Evolutionary conservation across 2,329 filamentous ascomycete genomes (phyloP), one percentile per base, ranked within the genome.

Genomic region (Pseudogymnoascus sp.): DNA sequence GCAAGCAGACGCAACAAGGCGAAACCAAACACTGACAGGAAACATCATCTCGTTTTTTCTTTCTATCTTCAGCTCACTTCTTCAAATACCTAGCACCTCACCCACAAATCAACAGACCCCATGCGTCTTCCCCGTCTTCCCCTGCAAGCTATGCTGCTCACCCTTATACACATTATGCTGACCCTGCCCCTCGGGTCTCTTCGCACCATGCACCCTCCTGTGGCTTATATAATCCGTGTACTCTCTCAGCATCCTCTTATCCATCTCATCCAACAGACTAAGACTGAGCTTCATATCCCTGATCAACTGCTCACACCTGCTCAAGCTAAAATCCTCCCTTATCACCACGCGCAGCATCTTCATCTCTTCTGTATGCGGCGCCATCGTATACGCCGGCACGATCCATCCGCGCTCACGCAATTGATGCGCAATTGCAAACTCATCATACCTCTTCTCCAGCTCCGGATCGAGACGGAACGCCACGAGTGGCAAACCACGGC

Each of bases 351-450:
- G 87, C 79, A 97, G 85, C 83, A 97, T 88, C 82, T 96, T 95
- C 71, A 97, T 81, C 66, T 86, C 80, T 62, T 90, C 80, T 16
- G 90, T 92, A 73, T 96, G 82, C 16, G 92, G 92, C 0, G 93
- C 93, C 93, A 97, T 97, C 39, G 92, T 97, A 77, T 97, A 97
- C 0, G 93, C 93, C 0, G 93, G 93, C 0, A 97, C 90, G 31
- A 97, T 89, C 93, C 93, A 97, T 45, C 91, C 90, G 35, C 92
- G 85, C 66, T 90, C 86, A 60, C 93, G 88, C 26, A 97, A 83
- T 74, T 92, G 89, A 72, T 96, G 92, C 0, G 93, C 92, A 41
- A 92, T 77, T 0, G 88, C 82, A 65, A 92, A 92, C 74, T 92
- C 89, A 70, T 91, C 88, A 69, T 84, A 91, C 7, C 37, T 19